These are phyloP conservation scores for Epichloe elymi DNA, from an alignment of 2,329 filamentous ascomycete genomes.

Conservation along the genomic window DNA sequence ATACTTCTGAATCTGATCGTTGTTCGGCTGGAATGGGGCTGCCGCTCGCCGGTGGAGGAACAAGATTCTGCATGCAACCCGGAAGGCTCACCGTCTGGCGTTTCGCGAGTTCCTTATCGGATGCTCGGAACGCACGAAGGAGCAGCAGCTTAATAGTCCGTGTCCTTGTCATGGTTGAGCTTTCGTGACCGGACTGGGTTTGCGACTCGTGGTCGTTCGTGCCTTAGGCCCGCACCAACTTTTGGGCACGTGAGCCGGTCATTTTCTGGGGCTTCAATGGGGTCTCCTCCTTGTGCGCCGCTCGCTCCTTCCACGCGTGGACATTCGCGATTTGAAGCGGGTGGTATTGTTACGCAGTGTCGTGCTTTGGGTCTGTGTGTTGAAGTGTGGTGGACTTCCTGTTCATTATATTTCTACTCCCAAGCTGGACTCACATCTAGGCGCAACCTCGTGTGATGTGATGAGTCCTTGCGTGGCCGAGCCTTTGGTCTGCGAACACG, in stretches of 20 bases:
- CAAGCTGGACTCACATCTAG: no score
- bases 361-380: no score
- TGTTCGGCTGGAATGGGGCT: not conserved
- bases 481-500: no score
- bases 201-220: not conserved
- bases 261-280: not conserved
- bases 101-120: not conserved
- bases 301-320: no score
- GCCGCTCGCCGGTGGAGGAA: not conserved
- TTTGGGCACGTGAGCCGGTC: constrained; percentile 2
- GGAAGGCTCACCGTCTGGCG: not conserved
- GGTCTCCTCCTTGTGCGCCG: not conserved
- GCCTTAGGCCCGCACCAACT: constrained; percentile 2
- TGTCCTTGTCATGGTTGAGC: not conserved
- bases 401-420: no score
- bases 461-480: no score
- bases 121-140: not conserved
- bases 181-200: not conserved
- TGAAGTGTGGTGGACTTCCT: no score
- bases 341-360: no score
- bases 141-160: no score
- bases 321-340: no score
- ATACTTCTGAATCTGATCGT: not conserved
- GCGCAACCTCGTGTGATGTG: no score
- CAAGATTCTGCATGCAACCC: not conserved